These are phyloP conservation scores for Lasiodiplodia gonubiensis DNA, from an alignment of 2,329 filamentous ascomycete species.

Conservation along the genomic window DNA sequence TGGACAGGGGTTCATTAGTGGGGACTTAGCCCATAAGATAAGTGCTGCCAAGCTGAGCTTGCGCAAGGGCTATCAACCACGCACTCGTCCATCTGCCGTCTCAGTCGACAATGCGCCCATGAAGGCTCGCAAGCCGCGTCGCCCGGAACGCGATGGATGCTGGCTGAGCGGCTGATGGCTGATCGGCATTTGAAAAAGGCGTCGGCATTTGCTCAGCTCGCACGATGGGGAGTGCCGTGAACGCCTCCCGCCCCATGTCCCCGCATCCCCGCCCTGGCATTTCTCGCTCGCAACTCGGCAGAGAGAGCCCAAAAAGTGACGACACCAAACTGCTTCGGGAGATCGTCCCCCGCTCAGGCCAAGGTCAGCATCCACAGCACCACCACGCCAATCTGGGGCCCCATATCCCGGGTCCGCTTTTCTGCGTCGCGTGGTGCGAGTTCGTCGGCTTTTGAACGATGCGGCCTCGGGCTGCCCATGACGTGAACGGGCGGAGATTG, in stretches of 20 bases:
- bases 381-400: constrained; percentile 18
- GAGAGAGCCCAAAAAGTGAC: background rate
- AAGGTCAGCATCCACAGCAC: background rate
- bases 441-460: constrained; percentile 15
- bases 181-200: constrained; percentile 11
- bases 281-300: background rate
- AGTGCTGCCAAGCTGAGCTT: constrained; percentile 20
- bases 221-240: background rate
- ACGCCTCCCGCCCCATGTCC: constrained; percentile 1
- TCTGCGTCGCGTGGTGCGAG: constrained; percentile 16
- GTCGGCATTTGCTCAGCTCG: constrained; percentile 11
- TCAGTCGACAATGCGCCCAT: background rate
- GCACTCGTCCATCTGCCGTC: background rate
- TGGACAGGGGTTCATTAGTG: background rate
- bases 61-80: background rate
- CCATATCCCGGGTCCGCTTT: constrained; percentile 20
- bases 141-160: background rate
- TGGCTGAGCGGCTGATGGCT: background rate
- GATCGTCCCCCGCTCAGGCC: constrained; percentile 16
- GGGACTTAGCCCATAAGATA: constrained; percentile 7
- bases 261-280: constrained; percentile 15
- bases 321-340: constrained; percentile 9
- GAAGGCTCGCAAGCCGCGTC: constrained; percentile 1
- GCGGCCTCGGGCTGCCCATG: constrained; percentile 9
- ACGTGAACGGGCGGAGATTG: constrained; percentile 20